phyloP scores from a whole-genome alignment of 768 basidiomycete genomes.

The Dacryopinax primogenitus region DNA sequence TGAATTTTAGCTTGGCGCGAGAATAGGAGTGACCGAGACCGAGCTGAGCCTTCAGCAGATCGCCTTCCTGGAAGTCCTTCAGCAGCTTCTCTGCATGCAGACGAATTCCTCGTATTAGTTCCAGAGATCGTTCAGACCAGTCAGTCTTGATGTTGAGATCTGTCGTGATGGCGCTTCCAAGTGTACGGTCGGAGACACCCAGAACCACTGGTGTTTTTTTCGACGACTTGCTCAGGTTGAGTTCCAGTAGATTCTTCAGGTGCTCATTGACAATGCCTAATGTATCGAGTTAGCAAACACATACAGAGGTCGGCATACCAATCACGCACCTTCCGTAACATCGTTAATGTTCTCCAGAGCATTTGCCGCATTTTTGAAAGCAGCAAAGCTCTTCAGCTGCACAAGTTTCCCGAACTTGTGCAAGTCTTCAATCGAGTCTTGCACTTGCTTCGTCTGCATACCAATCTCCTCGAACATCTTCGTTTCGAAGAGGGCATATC shows the following conservation, averaged over 20 bases:
- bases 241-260: conserved; percentile 69
- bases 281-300: not conserved
- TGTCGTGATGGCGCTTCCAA: conserved; percentile 67
- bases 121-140: conserved; percentile 63
- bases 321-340: conserved; percentile 72
- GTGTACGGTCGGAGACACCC: conserved; percentile 59
- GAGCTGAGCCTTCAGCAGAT: conserved; percentile 85
- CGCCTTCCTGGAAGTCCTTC: conserved; percentile 73
- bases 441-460: conserved; percentile 59
- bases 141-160: conserved; percentile 64
- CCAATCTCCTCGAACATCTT: conserved; percentile 81
- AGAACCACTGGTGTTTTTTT: conserved; percentile 49
- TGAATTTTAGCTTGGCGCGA: conserved; percentile 94
- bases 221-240: conserved; percentile 62
- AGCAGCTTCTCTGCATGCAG: conserved; percentile 81
- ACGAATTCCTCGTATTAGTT: conserved; percentile 85
- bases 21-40: conserved; percentile 97
- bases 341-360: conserved; percentile 94
- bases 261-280: conserved; percentile 76
- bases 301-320: conserved; percentile 1
- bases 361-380: conserved; percentile 86
- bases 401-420: conserved; percentile 89
- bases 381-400: conserved; percentile 74
- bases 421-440: conserved; percentile 76
- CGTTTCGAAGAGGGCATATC: conserved; percentile 84